phyloP scores from a whole-genome alignment of 2,329 filamentous ascomycete species.

The Herpotrichia juniperi region DNA sequence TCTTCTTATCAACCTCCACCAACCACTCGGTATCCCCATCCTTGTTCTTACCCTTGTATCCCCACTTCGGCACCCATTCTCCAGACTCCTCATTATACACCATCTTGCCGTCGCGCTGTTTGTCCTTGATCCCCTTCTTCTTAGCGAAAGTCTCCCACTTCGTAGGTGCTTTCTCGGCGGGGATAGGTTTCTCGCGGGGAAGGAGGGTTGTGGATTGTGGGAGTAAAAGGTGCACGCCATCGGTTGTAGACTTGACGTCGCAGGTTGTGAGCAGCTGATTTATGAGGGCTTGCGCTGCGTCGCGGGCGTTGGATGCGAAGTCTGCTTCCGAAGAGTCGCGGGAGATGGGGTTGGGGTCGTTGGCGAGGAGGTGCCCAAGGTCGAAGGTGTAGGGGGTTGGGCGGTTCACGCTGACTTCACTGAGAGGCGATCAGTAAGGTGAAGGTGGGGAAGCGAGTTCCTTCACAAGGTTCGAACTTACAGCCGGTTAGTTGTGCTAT shows the following conservation, averaged over 20 bases:
- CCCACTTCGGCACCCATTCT: constrained; percentile 94
- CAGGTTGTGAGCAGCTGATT: constrained; percentile 94
- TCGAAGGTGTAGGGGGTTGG: constrained; percentile 92
- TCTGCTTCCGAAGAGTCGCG: constrained; percentile 63
- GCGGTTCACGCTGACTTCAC: constrained; percentile 61
- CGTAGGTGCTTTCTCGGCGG: constrained; percentile 79
- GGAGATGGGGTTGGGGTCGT: constrained; percentile 83
- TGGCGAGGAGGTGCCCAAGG: constrained; percentile 82
- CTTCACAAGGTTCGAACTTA: constrained; percentile 19
- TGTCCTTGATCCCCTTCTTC: constrained; percentile 95
- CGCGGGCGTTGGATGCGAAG: constrained; percentile 77
- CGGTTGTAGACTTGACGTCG: constrained; percentile 71
- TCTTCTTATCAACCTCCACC: constrained; percentile 82
- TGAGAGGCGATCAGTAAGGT: constrained; percentile 10
- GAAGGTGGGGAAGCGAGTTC: neutral
- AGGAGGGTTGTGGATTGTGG: constrained; percentile 73
- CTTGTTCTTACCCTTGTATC: constrained; percentile 90
- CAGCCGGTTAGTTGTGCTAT: constrained; percentile 41
- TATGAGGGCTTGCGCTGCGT: constrained; percentile 88
- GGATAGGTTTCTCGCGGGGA: constrained; percentile 91
- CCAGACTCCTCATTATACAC: constrained; percentile 83
- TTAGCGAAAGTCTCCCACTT: constrained; percentile 96
- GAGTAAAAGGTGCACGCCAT: constrained; percentile 79
- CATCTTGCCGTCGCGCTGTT: constrained; percentile 80
- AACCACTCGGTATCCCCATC: constrained; percentile 83